Base-by-base conservation (phyloP, 768 basidiomycete genomes). In the Suillus discolor region DNA sequence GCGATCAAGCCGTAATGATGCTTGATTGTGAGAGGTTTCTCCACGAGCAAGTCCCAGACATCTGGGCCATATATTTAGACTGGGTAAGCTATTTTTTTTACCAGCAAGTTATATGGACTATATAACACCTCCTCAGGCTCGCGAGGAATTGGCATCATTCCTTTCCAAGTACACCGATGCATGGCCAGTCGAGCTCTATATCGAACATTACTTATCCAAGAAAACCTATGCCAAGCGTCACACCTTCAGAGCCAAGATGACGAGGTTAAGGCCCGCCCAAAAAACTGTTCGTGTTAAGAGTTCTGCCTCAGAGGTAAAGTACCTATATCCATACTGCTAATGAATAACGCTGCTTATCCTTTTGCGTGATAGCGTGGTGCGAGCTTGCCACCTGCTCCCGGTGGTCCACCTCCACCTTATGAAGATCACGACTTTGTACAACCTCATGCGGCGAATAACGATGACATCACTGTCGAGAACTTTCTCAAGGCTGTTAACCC, bases 171-270 rank as follows among this genome's bases (percentile, higher is more conserved):
- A 64, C 18, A 23, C 16, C 18, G 63, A 60, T 15, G n/a, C 23
- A 18, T 64, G 63, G 63, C 63, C 63, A 0, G 63, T 64, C 0
- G 63, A 64, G 11, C 23, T 60, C 2, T 64, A 64, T 1, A 15
- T 61, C 2, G 41, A 42, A 5, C 61, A 61, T 6, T 64, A 64
- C 9, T 2, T 64, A 3, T 28, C 41, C 0, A 42, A 60, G 18
- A 41, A 41, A 41, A 42, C 59, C 0, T 60, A 60, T 20, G 3
- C 25, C 6, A 60, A 60, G 25, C 59, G 59, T 20, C 59, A 60
- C 39, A 9, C 39, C 9, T 60, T 60, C 59, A 41, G 41, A n/a
- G 20, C 31, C 25, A 42, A 60, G 25, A 60, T 20, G 18, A 13
- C 39, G 39, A 60, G 5, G 41, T 60, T 60, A 18, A 42, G 18